Base-by-base conservation (phyloP, 2,329 filamentous ascomycete genomes). In the Alternaria alternata region DNA sequence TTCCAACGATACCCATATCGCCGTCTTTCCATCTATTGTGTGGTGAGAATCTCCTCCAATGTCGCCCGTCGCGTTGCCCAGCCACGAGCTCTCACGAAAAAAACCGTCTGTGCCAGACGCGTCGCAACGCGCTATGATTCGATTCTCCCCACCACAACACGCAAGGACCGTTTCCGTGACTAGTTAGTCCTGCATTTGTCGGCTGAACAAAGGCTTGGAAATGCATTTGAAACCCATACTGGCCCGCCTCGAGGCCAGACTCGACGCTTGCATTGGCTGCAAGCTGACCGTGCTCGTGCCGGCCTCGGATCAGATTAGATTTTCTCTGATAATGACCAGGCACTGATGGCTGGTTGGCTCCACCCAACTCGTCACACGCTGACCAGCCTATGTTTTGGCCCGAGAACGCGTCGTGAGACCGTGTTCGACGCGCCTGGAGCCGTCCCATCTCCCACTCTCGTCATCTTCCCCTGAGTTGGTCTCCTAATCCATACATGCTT, bases 191-290 rank as follows among this genome's bases (percentile, higher is more conserved):
- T 58, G 63, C 54, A 53, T 64, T 56, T 62, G 64, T 64, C 68
- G 72, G 70, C 72, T 74, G 68, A 71, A 67, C 68, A 59, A 69
- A 48, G 64, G 65, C 71, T 75, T 75, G 68, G 66, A 71, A 76
- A 69, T 70, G 63, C 68, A 63, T 52, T 60, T 57, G 57, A 60
- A 60, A 57, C 57, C 18, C 36, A 49, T 34, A 51, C 41, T 59
- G 51, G 54, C 56, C 65, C 55, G 59, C 52, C 51, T 55, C 36
- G n/a, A 47, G 52, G 57, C 55, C 57, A 53, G 52, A 53, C 54
- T 55, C 41, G 20, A 47, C 52, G 57, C 54, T 56, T 54, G 53
- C 65, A 65, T 59, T 62, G 64, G 53, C 65, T 66, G 52, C 63
- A 55, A 32, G 16, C 57, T 62, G 68, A 34, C 62, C 55, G 59